Evolutionary conservation across 108 stramenopile species (phyloP).

Genomic region (Skeletonema potamos): DNA sequence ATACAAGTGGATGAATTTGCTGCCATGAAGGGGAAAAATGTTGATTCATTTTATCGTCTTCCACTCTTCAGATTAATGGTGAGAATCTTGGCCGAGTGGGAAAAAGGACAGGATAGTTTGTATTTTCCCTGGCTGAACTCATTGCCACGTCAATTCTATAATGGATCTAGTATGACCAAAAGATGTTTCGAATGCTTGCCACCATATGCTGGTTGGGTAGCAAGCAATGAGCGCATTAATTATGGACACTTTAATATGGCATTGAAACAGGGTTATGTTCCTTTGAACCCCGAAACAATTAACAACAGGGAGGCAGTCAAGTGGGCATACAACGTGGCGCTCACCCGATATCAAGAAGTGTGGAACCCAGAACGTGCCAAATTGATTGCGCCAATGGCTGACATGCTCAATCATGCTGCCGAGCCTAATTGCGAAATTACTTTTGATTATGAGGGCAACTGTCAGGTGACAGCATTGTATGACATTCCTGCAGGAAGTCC

Average conservation of each 20-base stretch:
- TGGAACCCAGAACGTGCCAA: slow-evolving; percentile 25
- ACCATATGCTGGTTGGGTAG: slow-evolving; percentile 27
- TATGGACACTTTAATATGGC: slow-evolving; percentile 26
- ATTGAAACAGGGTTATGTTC: slow-evolving; percentile 18
- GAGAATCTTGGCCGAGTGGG: slow-evolving; percentile 37
- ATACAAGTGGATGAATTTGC: slow-evolving; percentile 22
- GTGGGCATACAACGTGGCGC: slow-evolving; percentile 47
- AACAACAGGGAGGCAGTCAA: slow-evolving; percentile 16
- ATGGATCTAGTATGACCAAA: slow-evolving; percentile 35
- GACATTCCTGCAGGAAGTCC: slow-evolving; percentile 34
- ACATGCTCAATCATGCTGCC: slow-evolving; percentile 37
- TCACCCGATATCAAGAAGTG: slow-evolving; percentile 30
- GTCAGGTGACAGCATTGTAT: slow-evolving; percentile 13
- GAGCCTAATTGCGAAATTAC: slow-evolving; percentile 36
- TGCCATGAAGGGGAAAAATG: not conserved
- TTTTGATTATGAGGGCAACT: slow-evolving; percentile 33
- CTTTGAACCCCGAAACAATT: slow-evolving; percentile 23
- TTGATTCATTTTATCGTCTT: slow-evolving; percentile 10
- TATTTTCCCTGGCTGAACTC: slow-evolving; percentile 40
- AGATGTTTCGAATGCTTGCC: slow-evolving; percentile 37
- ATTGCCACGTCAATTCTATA: slow-evolving; percentile 31
- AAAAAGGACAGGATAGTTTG: slow-evolving; percentile 16
- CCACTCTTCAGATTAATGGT: slow-evolving; percentile 40
- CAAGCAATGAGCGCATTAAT: slow-evolving; percentile 27
- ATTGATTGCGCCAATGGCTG: slow-evolving; percentile 42